Percentiles rank a stretch among this genome's conserved stretches.
Conservation (phyloP, 371 early-diverging fungal species). For the Syncephalastrum monosporum region DNA sequence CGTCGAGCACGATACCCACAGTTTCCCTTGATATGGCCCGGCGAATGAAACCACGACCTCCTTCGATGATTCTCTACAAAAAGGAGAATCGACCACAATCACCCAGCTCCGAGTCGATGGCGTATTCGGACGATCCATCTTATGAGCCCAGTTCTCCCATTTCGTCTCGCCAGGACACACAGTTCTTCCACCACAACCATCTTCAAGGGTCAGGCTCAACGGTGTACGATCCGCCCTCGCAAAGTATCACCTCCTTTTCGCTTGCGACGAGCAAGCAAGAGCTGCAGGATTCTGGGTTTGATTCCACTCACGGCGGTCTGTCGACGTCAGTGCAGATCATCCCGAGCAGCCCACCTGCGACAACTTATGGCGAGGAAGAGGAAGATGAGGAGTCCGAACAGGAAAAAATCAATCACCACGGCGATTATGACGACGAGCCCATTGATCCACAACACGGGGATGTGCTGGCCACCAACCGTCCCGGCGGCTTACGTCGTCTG, state of each 20-base stretch:
- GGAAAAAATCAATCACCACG: constrained; percentile 19
- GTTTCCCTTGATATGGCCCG: constrained; percentile 62
- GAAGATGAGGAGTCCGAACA: constrained; percentile 6
- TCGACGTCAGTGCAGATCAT: not conserved
- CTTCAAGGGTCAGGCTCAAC: not conserved
- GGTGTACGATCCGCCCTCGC: not conserved
- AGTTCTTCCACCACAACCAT: not conserved
- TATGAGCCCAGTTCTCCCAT: constrained; percentile 12
- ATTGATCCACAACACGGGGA: constrained; percentile 44
- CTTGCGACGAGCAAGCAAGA: constrained; percentile 3
- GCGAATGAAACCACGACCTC: constrained; percentile 64
- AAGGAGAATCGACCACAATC: constrained; percentile 13
- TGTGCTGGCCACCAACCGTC: constrained; percentile 7
- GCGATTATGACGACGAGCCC: constrained; percentile 47
- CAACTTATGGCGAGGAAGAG: constrained; percentile 1
- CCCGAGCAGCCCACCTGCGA: not conserved
- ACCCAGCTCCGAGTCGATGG: not conserved
- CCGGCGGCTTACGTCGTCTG: not conserved
- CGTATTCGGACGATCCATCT: not conserved
- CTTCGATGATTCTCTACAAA: constrained; percentile 41
- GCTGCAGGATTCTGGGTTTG: not conserved
- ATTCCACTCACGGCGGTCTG: not conserved
- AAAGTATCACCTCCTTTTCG: too few relatives aligned
- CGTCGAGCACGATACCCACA: constrained; percentile 65
- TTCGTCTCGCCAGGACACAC: constrained; percentile 12